Conservation (phyloP, 2,329 filamentous ascomycete genomes). For the Pseudophaeomoniella oleicola region DNA sequence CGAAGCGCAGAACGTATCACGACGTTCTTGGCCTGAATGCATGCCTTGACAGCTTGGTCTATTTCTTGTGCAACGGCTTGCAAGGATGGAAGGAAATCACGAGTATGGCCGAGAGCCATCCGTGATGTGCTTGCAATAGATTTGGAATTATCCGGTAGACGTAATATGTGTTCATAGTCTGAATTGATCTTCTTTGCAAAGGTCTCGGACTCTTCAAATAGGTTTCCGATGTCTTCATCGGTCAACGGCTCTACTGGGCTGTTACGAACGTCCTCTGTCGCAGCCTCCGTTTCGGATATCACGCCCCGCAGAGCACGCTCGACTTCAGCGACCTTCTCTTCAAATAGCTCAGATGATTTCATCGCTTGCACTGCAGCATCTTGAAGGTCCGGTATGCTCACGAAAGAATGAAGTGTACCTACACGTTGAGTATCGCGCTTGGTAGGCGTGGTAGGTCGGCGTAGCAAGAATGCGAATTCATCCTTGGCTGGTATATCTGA, state of each 20-base stretch:
- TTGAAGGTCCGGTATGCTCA: constrained; percentile 59
- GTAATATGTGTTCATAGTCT: constrained; percentile 66
- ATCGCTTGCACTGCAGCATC: constrained; percentile 55
- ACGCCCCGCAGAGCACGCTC: constrained; percentile 47
- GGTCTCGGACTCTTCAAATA: constrained; percentile 74
- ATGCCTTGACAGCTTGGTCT: constrained; percentile 35
- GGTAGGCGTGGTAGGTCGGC: constrained; percentile 48
- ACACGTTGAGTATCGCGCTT: constrained; percentile 26
- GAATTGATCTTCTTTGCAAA: constrained; percentile 74
- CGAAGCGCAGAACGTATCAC: constrained; percentile 51
- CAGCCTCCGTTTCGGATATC: constrained; percentile 35
- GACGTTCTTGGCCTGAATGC: constrained; percentile 51
- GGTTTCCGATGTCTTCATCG: constrained; percentile 38
- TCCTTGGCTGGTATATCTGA: neutral
- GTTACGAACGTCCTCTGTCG: constrained; percentile 27
- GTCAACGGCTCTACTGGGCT: constrained; percentile 39
- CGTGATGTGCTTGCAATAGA: constrained; percentile 47
- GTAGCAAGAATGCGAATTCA: constrained; percentile 2
- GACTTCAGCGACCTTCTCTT: constrained; percentile 43
- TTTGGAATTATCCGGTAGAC: constrained; percentile 53
- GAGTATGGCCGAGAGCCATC: constrained; percentile 48
- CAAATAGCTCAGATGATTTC: constrained; percentile 45
- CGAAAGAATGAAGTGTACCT: constrained; percentile 16
- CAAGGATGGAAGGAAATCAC: constrained; percentile 47
- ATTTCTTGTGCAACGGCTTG: constrained; percentile 42